These are phyloP conservation scores for Aspergillus quadrilineatus DNA, from an alignment of 2,329 filamentous ascomycete species.

Conservation along the genomic window DNA sequence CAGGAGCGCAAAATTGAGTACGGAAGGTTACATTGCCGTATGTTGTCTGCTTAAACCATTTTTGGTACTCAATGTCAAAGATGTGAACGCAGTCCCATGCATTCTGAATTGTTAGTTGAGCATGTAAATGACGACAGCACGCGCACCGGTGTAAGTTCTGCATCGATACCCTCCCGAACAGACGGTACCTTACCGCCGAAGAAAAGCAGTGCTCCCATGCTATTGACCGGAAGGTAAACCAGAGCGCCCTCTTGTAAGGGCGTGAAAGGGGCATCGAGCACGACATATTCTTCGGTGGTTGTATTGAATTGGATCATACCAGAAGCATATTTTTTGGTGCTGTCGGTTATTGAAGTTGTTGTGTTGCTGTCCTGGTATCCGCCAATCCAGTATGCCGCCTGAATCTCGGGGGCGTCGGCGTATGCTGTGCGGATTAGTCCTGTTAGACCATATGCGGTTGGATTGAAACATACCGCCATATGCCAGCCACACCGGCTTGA, in stretches of 20 bases:
- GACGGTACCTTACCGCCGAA: slow-evolving; percentile 21
- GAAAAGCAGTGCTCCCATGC: slow-evolving; percentile 15
- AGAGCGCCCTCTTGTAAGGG: slow-evolving; percentile 14
- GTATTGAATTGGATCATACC: slow-evolving; percentile 7
- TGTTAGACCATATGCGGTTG: too few species aligned
- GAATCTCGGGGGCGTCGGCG: slow-evolving; percentile 11
- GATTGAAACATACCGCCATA: neutral
- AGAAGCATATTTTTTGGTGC: too few species aligned
- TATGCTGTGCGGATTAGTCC: slow-evolving; percentile 9
- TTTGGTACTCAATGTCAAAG: slow-evolving; percentile 16
- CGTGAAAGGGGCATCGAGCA: slow-evolving; percentile 11
- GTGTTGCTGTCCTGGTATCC: slow-evolving; percentile 18
- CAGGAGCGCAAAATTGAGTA: slow-evolving; percentile 19
- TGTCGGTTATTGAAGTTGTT: too few species aligned
- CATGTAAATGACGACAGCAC: neutral
- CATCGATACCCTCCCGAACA: slow-evolving; percentile 12
- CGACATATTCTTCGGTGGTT: slow-evolving; percentile 6
- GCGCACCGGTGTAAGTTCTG: slow-evolving; percentile 12
- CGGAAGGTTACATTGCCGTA: slow-evolving; percentile 13
- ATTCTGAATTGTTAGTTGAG: slow-evolving; percentile 9
- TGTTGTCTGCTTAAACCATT: slow-evolving; percentile 22
- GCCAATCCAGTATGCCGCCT: slow-evolving; percentile 16
- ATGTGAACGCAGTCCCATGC: slow-evolving; percentile 16
- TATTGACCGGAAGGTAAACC: too few species aligned
- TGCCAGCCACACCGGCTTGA: slow-evolving; percentile 8